Conservation (phyloP, 2,329 filamentous ascomycete genomes). For the Herpotrichia juniperi region DNA sequence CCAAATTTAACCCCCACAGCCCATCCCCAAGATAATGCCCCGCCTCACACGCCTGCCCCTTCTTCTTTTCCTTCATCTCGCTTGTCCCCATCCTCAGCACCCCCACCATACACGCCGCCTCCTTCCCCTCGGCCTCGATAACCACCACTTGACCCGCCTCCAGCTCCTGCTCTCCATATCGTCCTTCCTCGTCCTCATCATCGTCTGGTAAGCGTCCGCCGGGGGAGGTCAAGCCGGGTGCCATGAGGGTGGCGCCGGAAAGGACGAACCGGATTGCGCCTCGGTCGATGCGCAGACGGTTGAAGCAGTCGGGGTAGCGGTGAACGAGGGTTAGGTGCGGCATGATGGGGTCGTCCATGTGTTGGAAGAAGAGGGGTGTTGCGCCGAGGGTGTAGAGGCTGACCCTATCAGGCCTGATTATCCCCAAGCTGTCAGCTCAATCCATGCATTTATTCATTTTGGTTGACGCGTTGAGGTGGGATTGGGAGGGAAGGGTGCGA, state of each 20-base stretch:
- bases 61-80: constrained; percentile 92
- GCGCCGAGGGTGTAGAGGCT: constrained; percentile 84
- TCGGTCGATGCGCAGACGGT: constrained; percentile 86
- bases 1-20: constrained; percentile 76
- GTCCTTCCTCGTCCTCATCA: constrained; percentile 45
- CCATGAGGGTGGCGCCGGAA: constrained; percentile 93
- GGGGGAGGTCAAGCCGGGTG: constrained; percentile 83
- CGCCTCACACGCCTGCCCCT: constrained; percentile 91
- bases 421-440: constrained; percentile 11
- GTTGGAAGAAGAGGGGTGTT: constrained; percentile 89
- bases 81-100: constrained; percentile 82
- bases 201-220: constrained; percentile 78
- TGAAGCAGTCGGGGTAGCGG: constrained; percentile 83
- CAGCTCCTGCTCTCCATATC: constrained; percentile 69
- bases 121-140: constrained; percentile 91
- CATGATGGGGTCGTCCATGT: constrained; percentile 75
- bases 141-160: constrained; percentile 84
- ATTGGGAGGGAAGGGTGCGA: not conserved
- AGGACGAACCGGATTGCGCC: constrained; percentile 97
- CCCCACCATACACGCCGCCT: constrained; percentile 87
- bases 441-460: not conserved
- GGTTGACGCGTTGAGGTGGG: not conserved
- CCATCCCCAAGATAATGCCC: constrained; percentile 95
- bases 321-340: constrained; percentile 91
- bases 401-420: constrained; percentile 75